These are phyloP conservation scores for Mychonastes homosphaera DNA, from an alignment of 139 green algal genomes.

Conservation along the genomic window DNA sequence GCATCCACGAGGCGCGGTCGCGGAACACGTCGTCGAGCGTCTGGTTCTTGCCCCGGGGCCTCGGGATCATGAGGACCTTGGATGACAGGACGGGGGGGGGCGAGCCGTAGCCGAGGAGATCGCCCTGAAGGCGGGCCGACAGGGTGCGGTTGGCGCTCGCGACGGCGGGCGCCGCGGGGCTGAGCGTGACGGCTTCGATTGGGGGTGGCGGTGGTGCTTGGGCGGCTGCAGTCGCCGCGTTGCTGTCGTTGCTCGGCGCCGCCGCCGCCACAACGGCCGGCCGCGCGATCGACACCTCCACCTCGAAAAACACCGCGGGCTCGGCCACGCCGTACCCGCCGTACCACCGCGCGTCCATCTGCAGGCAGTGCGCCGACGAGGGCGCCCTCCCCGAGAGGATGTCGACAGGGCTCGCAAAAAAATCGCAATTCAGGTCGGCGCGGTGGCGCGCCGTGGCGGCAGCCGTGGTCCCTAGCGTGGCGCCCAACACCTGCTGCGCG, in stretches of 20 bases:
- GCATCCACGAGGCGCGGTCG: constrained; percentile 57
- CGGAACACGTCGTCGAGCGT: constrained; percentile 22
- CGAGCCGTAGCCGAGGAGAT: constrained; percentile 59
- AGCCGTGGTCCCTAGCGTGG: constrained; percentile 36
- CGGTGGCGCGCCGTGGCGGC: constrained; percentile 23
- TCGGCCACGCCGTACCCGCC: constrained; percentile 45
- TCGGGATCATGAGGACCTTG: constrained; percentile 43
- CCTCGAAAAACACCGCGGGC: constrained; percentile 49
- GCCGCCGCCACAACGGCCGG: neutral
- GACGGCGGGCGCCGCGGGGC: constrained; percentile 34
- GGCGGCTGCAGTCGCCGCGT: neutral
- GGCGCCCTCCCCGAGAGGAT: constrained; percentile 26
- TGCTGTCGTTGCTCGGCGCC: neutral
- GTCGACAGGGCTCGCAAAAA: constrained; percentile 34
- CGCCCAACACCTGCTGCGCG: constrained; percentile 27
- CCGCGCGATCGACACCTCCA: constrained; percentile 13
- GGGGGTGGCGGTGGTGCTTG: constrained; percentile 3
- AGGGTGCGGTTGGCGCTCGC: constrained; percentile 26
- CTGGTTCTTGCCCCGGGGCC: constrained; percentile 14
- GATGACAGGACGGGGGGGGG: neutral
- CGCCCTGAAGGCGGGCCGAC: constrained; percentile 54
- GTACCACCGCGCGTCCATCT: constrained; percentile 56
- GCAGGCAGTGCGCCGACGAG: constrained; percentile 60
- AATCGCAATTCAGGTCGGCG: constrained; percentile 58
- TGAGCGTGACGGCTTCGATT: constrained; percentile 38